A percentile compares a stretch with the other conserved stretches of the same genome.
These are phyloP conservation scores for Cryptococcus amylolentus DNA, from an alignment of 1,284 basidiomycete species.

Conservation along the genomic window DNA sequence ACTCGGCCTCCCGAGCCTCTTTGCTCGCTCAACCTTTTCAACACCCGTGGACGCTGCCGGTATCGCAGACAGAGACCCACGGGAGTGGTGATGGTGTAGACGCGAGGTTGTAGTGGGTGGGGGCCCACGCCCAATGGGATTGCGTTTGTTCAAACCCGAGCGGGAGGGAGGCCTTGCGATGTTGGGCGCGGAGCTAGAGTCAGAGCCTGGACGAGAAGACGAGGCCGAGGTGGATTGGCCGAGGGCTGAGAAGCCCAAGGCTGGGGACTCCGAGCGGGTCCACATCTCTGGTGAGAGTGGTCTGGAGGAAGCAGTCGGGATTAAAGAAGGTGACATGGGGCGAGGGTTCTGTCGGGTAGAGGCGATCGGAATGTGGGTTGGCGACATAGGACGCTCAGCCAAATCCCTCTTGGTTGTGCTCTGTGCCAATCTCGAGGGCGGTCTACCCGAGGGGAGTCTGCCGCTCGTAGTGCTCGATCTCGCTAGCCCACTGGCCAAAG, in stretches of 20 bases:
- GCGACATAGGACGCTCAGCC: slow-evolving; percentile 12
- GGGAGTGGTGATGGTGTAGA: neutral
- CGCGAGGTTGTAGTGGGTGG: slow-evolving; percentile 15
- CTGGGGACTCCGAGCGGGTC: neutral
- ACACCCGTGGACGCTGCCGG: neutral
- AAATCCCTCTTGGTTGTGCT: neutral
- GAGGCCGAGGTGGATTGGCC: neutral
- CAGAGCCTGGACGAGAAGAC: neutral
- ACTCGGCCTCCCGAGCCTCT: slow-evolving; percentile 10
- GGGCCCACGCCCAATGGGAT: slow-evolving; percentile 26
- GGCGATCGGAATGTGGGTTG: slow-evolving; percentile 8
- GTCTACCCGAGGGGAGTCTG: neutral
- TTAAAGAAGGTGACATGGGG: slow-evolving; percentile 24
- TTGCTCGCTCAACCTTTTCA: neutral
- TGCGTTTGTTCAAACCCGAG: slow-evolving; percentile 7
- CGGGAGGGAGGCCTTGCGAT: slow-evolving; percentile 3
- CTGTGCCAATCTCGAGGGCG: neutral
- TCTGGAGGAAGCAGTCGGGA: neutral
- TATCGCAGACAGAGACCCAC: neutral
- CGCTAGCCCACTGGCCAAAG: slow-evolving; percentile 24
- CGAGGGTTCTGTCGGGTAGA: slow-evolving; percentile 3
- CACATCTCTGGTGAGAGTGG: neutral
- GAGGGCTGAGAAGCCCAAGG: too few species aligned
- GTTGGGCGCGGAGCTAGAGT: slow-evolving; percentile 7
- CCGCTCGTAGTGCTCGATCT: slow-evolving; percentile 5